Percentiles rank a stretch among this genome's conserved stretches.
Conservation (phyloP, 2,329 filamentous ascomycete species). For the Cordyceps cicadae region DNA sequence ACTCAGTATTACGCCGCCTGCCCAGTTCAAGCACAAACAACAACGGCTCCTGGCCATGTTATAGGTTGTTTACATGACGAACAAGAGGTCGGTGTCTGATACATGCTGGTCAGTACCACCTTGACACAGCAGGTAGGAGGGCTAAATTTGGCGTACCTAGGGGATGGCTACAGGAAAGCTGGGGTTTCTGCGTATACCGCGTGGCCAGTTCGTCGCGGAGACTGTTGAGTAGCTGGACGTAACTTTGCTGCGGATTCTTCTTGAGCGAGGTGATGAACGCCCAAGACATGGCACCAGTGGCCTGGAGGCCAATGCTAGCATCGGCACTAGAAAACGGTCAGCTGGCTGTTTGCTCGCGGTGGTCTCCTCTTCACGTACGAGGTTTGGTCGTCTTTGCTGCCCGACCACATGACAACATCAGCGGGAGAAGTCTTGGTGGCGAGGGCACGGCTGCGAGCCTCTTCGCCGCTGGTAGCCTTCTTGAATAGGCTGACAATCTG, state of each 20-base stretch:
- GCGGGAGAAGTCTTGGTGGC: constrained; percentile 89
- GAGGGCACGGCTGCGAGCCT: constrained; percentile 71
- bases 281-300: constrained; percentile 97
- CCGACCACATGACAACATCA: constrained; percentile 96
- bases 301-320: constrained; percentile 81
- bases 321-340: constrained; percentile 59
- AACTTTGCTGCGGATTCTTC: constrained; percentile 97
- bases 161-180: constrained; percentile 94
- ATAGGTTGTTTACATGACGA: constrained; percentile 44
- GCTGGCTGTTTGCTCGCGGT: not conserved
- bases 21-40: not conserved
- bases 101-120: constrained; percentile 15
- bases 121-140: constrained; percentile 16
- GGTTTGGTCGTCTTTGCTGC: constrained; percentile 93
- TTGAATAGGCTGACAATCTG: constrained; percentile 80
- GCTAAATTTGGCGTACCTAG: constrained; percentile 56
- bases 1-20: not conserved
- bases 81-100: constrained; percentile 53
- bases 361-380: constrained; percentile 51
- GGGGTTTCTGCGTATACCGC: constrained; percentile 90
- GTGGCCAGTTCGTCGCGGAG: constrained; percentile 84
- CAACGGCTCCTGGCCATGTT: not conserved
- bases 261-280: constrained; percentile 88
- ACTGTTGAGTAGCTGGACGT: constrained; percentile 91
- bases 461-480: constrained; percentile 73